phyloP scores from a whole-genome alignment of 2,329 filamentous ascomycete genomes.

The Cladophialophora exuberans region DNA sequence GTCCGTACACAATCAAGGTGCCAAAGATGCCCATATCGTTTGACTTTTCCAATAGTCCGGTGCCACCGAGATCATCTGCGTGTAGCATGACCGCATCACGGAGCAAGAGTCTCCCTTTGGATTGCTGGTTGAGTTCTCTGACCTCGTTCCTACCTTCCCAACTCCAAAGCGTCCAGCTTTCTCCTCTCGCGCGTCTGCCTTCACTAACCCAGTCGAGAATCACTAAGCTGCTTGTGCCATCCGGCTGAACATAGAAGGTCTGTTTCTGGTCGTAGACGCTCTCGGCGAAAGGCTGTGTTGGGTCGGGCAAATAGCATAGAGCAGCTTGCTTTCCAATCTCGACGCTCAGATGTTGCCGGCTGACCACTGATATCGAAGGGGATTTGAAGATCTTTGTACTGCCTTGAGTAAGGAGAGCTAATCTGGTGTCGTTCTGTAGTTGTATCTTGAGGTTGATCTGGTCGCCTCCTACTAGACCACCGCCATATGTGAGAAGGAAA shows the following conservation, averaged over 20 bases:
- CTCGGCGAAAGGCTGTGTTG: slow-evolving; percentile 84
- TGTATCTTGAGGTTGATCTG: slow-evolving; percentile 72
- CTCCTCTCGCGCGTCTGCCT: slow-evolving; percentile 80
- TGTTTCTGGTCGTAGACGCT: slow-evolving; percentile 86
- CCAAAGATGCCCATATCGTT: slow-evolving; percentile 69
- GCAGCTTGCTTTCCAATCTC: slow-evolving; percentile 53
- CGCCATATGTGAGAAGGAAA: slow-evolving; percentile 92
- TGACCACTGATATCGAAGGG: slow-evolving; percentile 40
- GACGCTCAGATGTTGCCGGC: slow-evolving; percentile 55
- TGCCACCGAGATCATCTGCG: slow-evolving; percentile 49
- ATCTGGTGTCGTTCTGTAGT: slow-evolving; percentile 65
- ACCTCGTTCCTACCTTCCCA: slow-evolving; percentile 90
- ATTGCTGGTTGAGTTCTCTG: slow-evolving; percentile 54
- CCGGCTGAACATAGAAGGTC: slow-evolving; percentile 65
- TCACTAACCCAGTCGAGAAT: slow-evolving; percentile 94
- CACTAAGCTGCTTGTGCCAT: slow-evolving; percentile 65
- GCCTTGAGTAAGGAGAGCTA: slow-evolving; percentile 69
- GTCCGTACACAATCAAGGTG: slow-evolving; percentile 80
- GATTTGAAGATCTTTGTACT: slow-evolving; percentile 97
- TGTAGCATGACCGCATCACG: slow-evolving; percentile 82
- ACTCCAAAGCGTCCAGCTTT: slow-evolving; percentile 80
- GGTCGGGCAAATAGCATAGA: slow-evolving; percentile 77
- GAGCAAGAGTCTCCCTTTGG: slow-evolving; percentile 67
- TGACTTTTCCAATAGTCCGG: slow-evolving; percentile 40
- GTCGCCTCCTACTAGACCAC: slow-evolving; percentile 88